Evolutionary conservation across 805 yeast species (phyloP).

Genomic region (Teunomyces panamensis): DNA sequence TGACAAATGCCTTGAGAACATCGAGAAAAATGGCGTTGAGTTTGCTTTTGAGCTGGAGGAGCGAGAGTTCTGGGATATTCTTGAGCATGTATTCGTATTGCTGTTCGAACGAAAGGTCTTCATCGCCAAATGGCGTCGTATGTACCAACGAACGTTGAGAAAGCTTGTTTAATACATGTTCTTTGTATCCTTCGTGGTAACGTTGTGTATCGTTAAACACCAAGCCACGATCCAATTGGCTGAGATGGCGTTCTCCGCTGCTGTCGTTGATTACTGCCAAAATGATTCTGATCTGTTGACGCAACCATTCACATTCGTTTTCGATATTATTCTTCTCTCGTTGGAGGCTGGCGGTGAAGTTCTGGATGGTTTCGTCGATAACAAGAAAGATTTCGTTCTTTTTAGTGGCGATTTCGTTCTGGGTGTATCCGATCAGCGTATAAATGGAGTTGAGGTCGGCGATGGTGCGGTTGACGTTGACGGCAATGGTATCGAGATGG

Average conservation of each 20-base stretch:
- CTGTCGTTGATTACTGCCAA: slow-evolving; percentile 38
- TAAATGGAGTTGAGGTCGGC: slow-evolving; percentile 46
- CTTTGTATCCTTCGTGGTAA: slow-evolving; percentile 29
- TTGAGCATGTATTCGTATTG: slow-evolving; percentile 23
- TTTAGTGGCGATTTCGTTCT: slow-evolving; percentile 46
- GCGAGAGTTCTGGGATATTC: slow-evolving; percentile 26
- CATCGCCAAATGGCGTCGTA: slow-evolving; percentile 24
- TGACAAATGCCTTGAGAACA: slow-evolving; percentile 30
- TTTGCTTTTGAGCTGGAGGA: slow-evolving; percentile 28
- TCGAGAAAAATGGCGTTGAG: slow-evolving; percentile 37
- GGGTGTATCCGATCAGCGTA: slow-evolving; percentile 53
- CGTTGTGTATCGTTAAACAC: slow-evolving; percentile 25
- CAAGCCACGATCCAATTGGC: slow-evolving; percentile 26
- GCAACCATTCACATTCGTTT: slow-evolving; percentile 44
- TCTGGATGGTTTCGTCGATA: slow-evolving; percentile 47
- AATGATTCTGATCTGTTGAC: slow-evolving; percentile 41
- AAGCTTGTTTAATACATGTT: slow-evolving; percentile 20
- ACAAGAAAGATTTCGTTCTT: slow-evolving; percentile 49
- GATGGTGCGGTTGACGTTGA: slow-evolving; percentile 35
- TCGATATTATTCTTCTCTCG: slow-evolving; percentile 38
- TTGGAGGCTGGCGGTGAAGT: slow-evolving; percentile 30
- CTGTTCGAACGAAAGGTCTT: slow-evolving; percentile 13
- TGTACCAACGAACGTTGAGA: slow-evolving; percentile 11
- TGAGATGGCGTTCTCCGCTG: slow-evolving; percentile 25
- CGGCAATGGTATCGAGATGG: slow-evolving; percentile 29